Evolutionary conservation across 176 grass and related monocot genomes (phyloP), one percentile per base, ranked within the genome.

Genomic region (Saccharum officinarum): DNA sequence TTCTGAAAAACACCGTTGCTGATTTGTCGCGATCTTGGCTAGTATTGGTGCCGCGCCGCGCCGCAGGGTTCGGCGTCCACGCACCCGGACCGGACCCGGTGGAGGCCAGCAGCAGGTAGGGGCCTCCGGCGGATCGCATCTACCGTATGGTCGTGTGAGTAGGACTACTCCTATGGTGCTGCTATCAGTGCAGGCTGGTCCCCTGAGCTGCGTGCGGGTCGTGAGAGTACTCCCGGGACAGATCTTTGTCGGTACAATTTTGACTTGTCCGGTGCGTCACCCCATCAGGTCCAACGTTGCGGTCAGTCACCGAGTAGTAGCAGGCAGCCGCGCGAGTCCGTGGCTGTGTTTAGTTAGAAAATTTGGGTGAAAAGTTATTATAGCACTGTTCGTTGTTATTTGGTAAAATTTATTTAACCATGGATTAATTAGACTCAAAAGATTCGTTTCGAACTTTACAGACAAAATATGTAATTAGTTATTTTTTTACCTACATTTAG

Each of bases 1-100:
- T n/a, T n/a, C n/a, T n/a, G n/a, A n/a, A n/a, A n/a, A n/a, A n/a
- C n/a, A n/a, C n/a, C n/a, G n/a, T n/a, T n/a, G n/a, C n/a, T n/a
- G n/a, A n/a, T n/a, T n/a, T n/a, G n/a, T n/a, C n/a, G n/a, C n/a
- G 31, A 88, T 78, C 49, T 47, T 75, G 82, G 80, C 82, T 11
- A 30, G 31, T 33, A 2, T 57, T 84, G 33, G 1, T 11, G 10
- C 0, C 42, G 12, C 16, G 15, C 17, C 10, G 12, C 7, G 62
- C 25, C 10, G 46, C 22, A 4, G 40, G 4, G 6, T 5, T 34
- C 41, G 25, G 15, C 30, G 57, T 14, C 26, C 22, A 49, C 20
- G 31, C 3, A 13, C 45, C 16, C 25, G 44, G 6, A 14, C 57
- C 28, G 28, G 28, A 28, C 55, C 57, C 36, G 22, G 40, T 79